Base-by-base conservation (phyloP, 2,329 filamentous ascomycete species). In the Penicillium corylophilum region DNA sequence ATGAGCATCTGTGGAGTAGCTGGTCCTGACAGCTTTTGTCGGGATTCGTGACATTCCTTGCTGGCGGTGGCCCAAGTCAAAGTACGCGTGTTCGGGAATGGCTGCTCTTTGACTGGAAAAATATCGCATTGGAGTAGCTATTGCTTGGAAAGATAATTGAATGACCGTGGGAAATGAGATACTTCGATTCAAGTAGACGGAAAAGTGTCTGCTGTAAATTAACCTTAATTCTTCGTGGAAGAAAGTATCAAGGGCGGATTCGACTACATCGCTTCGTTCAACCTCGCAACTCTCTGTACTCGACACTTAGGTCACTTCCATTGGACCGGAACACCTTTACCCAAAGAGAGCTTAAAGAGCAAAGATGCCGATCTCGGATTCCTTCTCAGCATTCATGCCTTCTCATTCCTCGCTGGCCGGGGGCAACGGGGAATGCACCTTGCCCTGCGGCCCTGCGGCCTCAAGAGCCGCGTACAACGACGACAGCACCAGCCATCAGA, bases 71-170 rank as follows among this genome's bases (percentile, higher is more conserved):
- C 46, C 36, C 33, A 38, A 52, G 35, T 15, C n/a, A 29, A 29
- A 28, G 53, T 53, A 64, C 64, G 63, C 63, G 64, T 66, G 55
- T 61, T 53, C 48, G 50, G 50, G 60, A 64, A 64, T 62, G 55
- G 48, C 43, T 22, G 48, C 47, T 50, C 29, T 18, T 4, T 7
- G 7, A n/a, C 1, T 31, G 26, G 24, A 22, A 33, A 42, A 48
- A 36, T 48, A 43, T 48, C 28, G 29, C 38, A 42, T 18, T 33
- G 18, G 40, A n/a, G 18, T 8, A 9, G 16, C 23, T 12, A 26
- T 26, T 28, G 12, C 31, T 18, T 4, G 5, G 44, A 36, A 9
- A 4, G 20, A 20, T 6, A 36, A 7, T 10, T 20, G 35, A 22
- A 38, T 13, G 9, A 38, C 16, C 16, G 9, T 13, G 35, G 6